Evolutionary conservation across 2,329 filamentous ascomycete species (phyloP).

Genomic region (Colletotrichum australisinense): DNA sequence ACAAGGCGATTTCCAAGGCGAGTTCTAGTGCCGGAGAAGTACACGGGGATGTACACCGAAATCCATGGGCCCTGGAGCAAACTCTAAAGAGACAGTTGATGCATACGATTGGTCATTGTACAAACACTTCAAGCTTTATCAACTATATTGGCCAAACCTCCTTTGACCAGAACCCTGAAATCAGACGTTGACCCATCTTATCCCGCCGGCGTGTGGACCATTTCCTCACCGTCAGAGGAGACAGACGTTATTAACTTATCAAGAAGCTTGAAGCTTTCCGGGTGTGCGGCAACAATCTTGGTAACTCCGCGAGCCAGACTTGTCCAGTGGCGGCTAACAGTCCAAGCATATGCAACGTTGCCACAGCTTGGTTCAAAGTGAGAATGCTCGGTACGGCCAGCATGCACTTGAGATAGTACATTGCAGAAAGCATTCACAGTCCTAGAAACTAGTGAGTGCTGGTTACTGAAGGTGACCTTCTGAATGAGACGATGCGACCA

Average conservation of each 20-base stretch:
- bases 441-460: no score
- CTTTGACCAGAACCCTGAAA: not conserved
- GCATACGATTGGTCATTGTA: not conserved
- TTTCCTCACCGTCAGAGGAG: not conserved
- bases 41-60: not conserved
- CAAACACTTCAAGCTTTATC: not conserved
- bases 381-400: not conserved
- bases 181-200: not conserved
- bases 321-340: no score
- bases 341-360: not conserved
- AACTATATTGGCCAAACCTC: not conserved
- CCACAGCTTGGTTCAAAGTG: not conserved
- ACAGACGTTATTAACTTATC: not conserved
- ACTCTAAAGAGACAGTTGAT: not conserved
- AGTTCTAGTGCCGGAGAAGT: not conserved
- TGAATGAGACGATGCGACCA: not conserved
- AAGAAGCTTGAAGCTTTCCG: not conserved
- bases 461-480: not conserved
- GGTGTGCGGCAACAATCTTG: not conserved
- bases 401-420: no score
- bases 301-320: not conserved
- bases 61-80: not conserved
- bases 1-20: constrained; percentile 27
- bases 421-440: no score
- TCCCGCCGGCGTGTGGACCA: not conserved